Conservation (phyloP, 148 eudicot genomes). For the Fagopyrum esculentum region DNA sequence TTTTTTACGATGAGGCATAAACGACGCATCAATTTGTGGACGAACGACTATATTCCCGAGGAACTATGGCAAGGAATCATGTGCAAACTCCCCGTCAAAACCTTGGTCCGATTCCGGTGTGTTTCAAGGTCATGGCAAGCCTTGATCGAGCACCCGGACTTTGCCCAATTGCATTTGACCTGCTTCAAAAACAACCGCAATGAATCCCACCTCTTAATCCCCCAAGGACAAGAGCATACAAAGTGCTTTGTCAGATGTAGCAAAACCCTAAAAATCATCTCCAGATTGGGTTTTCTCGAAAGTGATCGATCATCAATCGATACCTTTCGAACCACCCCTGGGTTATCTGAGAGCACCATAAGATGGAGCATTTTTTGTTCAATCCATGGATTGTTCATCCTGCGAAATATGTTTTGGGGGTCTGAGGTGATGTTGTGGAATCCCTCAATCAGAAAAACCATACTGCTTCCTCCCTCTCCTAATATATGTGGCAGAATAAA, state of each 20-base stretch:
- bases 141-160: not conserved
- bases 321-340: not conserved
- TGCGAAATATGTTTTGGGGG: too few species aligned
- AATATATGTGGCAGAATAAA: not conserved
- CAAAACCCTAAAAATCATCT: not conserved
- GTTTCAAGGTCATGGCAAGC: not conserved
- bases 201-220: not conserved
- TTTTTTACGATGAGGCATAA: too few species aligned
- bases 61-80: not conserved
- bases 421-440: not conserved
- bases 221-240: not conserved
- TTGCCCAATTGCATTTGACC: not conserved
- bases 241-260: not conserved
- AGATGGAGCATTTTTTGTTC: not conserved
- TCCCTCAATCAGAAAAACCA: slow-evolving; percentile 6
- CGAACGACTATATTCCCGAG: not conserved
- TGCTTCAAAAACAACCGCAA: not conserved
- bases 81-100: not conserved
- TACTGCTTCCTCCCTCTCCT: not conserved
- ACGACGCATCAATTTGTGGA: too few species aligned
- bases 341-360: too few species aligned
- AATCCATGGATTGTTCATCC: not conserved
- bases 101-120: not conserved
- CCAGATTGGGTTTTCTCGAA: not conserved
- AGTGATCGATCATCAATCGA: not conserved